A percentile compares a stretch with the other conserved stretches of the same genome.
These are phyloP conservation scores for Candida alai DNA, from an alignment of 805 yeast genomes.

Conservation along the genomic window DNA sequence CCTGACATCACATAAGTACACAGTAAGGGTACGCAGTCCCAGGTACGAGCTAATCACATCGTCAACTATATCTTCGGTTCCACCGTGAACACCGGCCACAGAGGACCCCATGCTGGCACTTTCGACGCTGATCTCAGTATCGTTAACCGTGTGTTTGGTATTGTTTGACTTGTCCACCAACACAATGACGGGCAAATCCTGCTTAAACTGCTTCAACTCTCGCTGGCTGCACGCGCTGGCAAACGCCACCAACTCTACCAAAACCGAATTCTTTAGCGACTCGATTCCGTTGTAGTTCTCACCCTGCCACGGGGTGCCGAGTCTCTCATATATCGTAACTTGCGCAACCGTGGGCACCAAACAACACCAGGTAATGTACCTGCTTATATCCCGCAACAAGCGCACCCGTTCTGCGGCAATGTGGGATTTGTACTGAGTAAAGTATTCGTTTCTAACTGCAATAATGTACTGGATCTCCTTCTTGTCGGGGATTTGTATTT, in stretches of 20 bases:
- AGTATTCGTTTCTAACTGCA: constrained; percentile 35
- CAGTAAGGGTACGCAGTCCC: constrained; percentile 12
- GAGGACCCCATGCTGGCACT: background rate
- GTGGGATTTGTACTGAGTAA: constrained; percentile 34
- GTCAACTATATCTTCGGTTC: constrained; percentile 5
- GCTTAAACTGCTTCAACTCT: constrained; percentile 10
- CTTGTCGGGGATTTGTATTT: constrained; percentile 34
- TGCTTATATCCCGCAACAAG: constrained; percentile 32
- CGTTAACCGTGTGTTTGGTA: constrained; percentile 6
- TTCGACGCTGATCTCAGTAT: constrained; percentile 1
- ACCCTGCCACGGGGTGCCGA: constrained; percentile 20
- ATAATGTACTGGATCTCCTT: constrained; percentile 28
- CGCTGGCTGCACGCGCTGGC: constrained; percentile 11
- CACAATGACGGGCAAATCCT: constrained; percentile 14
- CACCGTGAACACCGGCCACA: background rate
- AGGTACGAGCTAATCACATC: constrained; percentile 5
- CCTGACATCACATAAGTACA: constrained; percentile 17
- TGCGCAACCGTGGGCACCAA: constrained; percentile 16
- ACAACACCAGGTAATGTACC: constrained; percentile 26
- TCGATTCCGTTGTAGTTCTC: constrained; percentile 9
- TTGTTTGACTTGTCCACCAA: constrained; percentile 12
- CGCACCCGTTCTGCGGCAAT: constrained; percentile 40
- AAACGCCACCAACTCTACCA: constrained; percentile 17
- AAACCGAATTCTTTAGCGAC: constrained; percentile 14
- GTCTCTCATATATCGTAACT: constrained; percentile 20